phyloP scores from a whole-genome alignment of 441 rosid genomes.

The Hura crepitans region DNA sequence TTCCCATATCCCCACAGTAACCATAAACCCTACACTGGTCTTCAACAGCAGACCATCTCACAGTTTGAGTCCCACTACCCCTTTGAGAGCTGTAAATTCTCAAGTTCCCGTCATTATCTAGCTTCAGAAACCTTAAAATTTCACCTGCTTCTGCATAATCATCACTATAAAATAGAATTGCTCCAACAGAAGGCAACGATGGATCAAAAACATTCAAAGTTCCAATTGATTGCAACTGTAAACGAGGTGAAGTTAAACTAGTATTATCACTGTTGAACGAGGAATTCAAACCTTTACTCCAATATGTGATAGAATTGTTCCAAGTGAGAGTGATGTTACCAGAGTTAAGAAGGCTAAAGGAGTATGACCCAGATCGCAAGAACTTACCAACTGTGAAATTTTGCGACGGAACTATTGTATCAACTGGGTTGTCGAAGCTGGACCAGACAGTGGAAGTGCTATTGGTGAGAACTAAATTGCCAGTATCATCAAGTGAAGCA shows the following conservation, averaged over 20 bases:
- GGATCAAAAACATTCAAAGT: constrained; percentile 14
- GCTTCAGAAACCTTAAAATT: constrained; percentile 15
- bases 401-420: constrained; percentile 13
- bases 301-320: constrained; percentile 15
- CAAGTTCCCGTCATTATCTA: constrained; percentile 23
- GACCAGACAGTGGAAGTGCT: constrained; percentile 14
- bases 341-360: constrained; percentile 5
- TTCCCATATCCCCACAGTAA: constrained; percentile 18
- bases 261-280: constrained; percentile 9
- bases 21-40: constrained; percentile 24
- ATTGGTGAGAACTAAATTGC: constrained; percentile 13
- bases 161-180: constrained; percentile 2
- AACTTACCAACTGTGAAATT: constrained; percentile 16
- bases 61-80: constrained; percentile 12
- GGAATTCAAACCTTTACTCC: constrained; percentile 19
- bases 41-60: constrained; percentile 23
- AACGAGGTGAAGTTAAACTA: constrained; percentile 12
- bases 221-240: constrained; percentile 5
- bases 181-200: constrained; percentile 5
- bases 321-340: constrained; percentile 16
- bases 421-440: constrained; percentile 14
- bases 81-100: constrained; percentile 21
- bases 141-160: constrained; percentile 17
- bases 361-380: constrained; percentile 12
- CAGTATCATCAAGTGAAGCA: constrained; percentile 10